Evolutionary conservation across 225 moss, liverwort and hornwort genomes (phyloP), one percentile per base, ranked within the genome.

Genomic region (Neckera pumila): DNA sequence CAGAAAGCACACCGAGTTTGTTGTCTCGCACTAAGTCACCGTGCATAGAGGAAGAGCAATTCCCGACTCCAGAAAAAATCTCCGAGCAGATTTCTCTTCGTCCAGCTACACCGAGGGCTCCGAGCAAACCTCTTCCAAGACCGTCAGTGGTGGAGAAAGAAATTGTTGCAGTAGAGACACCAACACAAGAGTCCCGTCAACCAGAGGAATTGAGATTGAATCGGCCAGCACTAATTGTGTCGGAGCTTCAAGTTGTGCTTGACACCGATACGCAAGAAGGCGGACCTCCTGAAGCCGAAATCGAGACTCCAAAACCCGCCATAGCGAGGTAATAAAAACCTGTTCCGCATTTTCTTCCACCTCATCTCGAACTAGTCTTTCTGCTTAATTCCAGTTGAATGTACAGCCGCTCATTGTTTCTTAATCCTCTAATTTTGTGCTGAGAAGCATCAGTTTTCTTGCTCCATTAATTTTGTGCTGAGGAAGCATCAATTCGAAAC

Each of bases 301-400:
- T 85, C 42, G 90, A 93, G 58, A 87, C 90, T 58, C 89, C 89
- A 9, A 81, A 79, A 70, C 83, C 89, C 40, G 83, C 87, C 87
- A 86, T 83, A 86, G 90, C 89, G 71, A 90, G 93, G 93, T 93
- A 77, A 78, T 25, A 40, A 80, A 47, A 25, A 3, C 19, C 14
- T 76, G 17, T n/a, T 73, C 21, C 6, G 22, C 40, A 49, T 70
- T 70, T 53, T 85, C 54, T 77, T 62, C 54, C n/a, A 62, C 23
- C 40, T 60, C 33, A 66, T 33, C 38, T 83, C 40, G 22, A 86
- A 47, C 49, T 45, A 40, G 49, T 64, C 17, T 56, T 63, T 47
- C 45, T 76, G 57, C 83, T 43, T 45, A 54, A 45, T 43, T 66
- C 30, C 21, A 34, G n/a, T 81, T 45, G 49, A 85, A 51, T 84